Base-by-base conservation (phyloP, 768 basidiomycete species). In the Tylopilus felleus region DNA sequence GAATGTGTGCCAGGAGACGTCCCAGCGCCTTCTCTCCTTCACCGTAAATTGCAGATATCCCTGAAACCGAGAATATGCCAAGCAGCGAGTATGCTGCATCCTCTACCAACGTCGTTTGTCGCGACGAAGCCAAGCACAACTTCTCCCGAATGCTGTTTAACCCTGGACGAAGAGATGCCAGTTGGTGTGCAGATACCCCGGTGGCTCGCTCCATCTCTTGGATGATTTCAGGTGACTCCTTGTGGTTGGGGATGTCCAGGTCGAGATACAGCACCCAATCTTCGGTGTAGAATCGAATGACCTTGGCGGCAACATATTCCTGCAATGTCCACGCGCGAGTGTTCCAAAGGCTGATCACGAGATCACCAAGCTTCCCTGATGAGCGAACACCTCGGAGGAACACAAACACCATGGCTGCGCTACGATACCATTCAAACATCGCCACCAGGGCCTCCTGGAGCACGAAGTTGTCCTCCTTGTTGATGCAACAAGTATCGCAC, bases 361-460 rank as follows among this genome's bases (percentile, higher is more conserved):
- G 51, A n/a, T 41, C 51, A 1, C 51, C 54, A n/a, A 8, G 35
- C 22, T 28, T 43, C 13, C 7, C 35, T 16, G 31, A 27, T 17
- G 45, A 44, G 8, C 8, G 38, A 4, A 55, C 55, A 19, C 46
- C 55, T 1, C 40, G 40, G 33, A 56, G 55, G 8, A 42, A 48
- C 7, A 55, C 29, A 8, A 56, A 16, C 13, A 19, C 49, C 55
- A 56, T 8, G 38, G 51, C 31, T 0, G 51, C 46, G 6, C 40
- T 36, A 4, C 19, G 29, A 12, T 56, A 56, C 55, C 55, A 56
- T 8, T 21, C 35, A 25, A 56, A 56, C 55, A 52, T 31, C 29
- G 29, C 29, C 9, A 31, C 29, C 9, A 31, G 12, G 5, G 29
- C 29, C 29, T 31, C 29, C 29, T 31, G 29, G 29, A 31, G 29